These are phyloP conservation scores for Candida sanyaensis DNA, from an alignment of 1,139 yeast species.

Conservation along the genomic window DNA sequence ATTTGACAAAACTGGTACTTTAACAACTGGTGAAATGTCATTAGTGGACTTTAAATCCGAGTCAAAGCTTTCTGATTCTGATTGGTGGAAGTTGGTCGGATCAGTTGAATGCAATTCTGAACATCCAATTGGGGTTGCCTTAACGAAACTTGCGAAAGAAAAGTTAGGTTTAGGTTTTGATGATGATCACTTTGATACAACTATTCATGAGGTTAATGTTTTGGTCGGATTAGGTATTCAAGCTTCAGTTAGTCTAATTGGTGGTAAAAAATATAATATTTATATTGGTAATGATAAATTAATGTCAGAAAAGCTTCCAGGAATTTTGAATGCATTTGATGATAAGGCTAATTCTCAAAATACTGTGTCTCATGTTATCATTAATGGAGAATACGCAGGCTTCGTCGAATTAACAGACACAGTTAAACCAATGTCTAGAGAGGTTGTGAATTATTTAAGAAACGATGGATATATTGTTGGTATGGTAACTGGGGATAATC, in stretches of 20 bases:
- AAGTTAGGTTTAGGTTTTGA: slow-evolving; percentile 31
- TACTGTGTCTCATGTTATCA: slow-evolving; percentile 43
- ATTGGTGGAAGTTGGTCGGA: slow-evolving; percentile 64
- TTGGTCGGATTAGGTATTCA: slow-evolving; percentile 73
- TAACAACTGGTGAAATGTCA: slow-evolving; percentile 82
- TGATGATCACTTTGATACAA: slow-evolving; percentile 33
- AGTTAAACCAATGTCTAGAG: slow-evolving; percentile 65
- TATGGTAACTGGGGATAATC: slow-evolving; percentile 88
- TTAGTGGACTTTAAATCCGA: slow-evolving; percentile 31
- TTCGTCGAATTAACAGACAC: slow-evolving; percentile 66
- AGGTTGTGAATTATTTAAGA: slow-evolving; percentile 58
- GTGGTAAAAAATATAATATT: slow-evolving; percentile 28
- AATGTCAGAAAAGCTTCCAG: slow-evolving; percentile 28
- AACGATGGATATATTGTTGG: slow-evolving; percentile 66
- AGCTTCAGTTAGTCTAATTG: slow-evolving; percentile 38
- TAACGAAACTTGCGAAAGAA: slow-evolving; percentile 37
- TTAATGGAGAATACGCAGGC: slow-evolving; percentile 65
- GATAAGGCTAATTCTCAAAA: slow-evolving; percentile 21
- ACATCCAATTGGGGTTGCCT: slow-evolving; percentile 85
- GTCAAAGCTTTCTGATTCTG: slow-evolving; percentile 16
- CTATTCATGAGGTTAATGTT: slow-evolving; percentile 46
- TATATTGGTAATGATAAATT: slow-evolving; percentile 60
- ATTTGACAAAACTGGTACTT: slow-evolving; percentile 95
- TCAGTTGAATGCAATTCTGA: slow-evolving; percentile 72
- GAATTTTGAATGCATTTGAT: slow-evolving; percentile 4